phyloP scores from a whole-genome alignment of 768 basidiomycete genomes.

The Leccinum disarticulatum region DNA sequence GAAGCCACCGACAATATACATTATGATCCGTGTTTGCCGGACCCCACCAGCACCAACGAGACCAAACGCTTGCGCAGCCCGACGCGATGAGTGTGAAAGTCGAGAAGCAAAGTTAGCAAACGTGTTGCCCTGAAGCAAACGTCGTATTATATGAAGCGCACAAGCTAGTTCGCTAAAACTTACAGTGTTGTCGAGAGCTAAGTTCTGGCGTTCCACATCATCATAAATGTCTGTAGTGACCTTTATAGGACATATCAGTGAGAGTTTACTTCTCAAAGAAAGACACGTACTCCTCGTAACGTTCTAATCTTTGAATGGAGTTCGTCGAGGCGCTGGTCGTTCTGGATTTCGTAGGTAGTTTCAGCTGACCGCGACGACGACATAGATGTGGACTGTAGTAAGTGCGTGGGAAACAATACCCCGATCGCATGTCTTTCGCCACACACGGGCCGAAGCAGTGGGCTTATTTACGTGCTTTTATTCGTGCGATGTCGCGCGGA shows the following conservation, averaged over 20 bases:
- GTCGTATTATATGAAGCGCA: not conserved
- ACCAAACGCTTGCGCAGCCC: conserved; percentile 75
- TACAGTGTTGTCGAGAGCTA: conserved; percentile 75
- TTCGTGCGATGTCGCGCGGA: no score
- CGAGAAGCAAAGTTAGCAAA: conserved; percentile 66
- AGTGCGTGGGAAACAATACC: no score
- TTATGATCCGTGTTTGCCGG: conserved; percentile 67
- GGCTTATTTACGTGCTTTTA: no score
- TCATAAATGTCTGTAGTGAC: conserved; percentile 86
- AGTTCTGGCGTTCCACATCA: conserved; percentile 82
- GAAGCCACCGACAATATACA: conserved; percentile 56
- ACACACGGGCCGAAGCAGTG: no score
- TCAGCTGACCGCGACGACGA: conserved; percentile 48
- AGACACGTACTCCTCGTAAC: conserved; percentile 64
- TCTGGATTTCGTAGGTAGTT: conserved; percentile 80
- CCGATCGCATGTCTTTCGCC: no score
- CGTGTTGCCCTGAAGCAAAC: conserved; percentile 49
- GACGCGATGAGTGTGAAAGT: conserved; percentile 64
- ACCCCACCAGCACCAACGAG: conserved; percentile 57
- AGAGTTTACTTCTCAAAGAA: not conserved
- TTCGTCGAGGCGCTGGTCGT: conserved; percentile 81
- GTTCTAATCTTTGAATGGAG: conserved; percentile 83
- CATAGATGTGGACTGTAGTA: conserved; percentile 25
- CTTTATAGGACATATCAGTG: conserved; percentile 35
- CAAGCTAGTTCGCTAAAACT: conserved; percentile 24